phyloP scores from a whole-genome alignment of 257 asterid genomes.

The Hygrophila difformis region DNA sequence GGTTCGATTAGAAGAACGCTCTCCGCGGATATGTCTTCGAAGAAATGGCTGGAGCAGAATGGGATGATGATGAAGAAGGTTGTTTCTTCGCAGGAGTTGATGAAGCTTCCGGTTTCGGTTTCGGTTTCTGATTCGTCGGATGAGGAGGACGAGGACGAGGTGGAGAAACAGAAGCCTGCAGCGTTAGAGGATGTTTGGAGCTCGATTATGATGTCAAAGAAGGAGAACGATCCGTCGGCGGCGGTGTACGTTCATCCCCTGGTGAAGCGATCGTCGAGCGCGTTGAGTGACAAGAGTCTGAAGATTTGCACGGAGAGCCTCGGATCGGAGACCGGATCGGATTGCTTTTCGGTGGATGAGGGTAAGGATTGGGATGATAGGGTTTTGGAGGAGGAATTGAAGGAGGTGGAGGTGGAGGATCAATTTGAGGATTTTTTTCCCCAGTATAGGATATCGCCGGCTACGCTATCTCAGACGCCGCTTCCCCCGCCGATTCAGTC shows the following conservation, averaged over 20 bases:
- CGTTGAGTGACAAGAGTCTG: slow-evolving; percentile 56
- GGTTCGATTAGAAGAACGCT: slow-evolving; percentile 24
- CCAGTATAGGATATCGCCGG: slow-evolving; percentile 38
- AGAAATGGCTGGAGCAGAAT: slow-evolving; percentile 3
- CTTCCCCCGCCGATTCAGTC: slow-evolving; percentile 80
- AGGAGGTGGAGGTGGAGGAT: slow-evolving; percentile 5
- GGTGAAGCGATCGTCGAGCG: slow-evolving; percentile 35
- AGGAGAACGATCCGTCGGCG: slow-evolving; percentile 17
- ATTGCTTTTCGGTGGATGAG: slow-evolving; percentile 31
- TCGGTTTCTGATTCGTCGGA: background rate
- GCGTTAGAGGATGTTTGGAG: slow-evolving; percentile 26
- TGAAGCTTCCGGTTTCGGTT: background rate
- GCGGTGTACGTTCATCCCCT: slow-evolving; percentile 56
- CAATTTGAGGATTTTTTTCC: slow-evolving; percentile 22
- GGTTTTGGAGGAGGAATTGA: slow-evolving; percentile 5
- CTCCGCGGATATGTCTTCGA: slow-evolving; percentile 3
- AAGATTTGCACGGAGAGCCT: slow-evolving; percentile 86
- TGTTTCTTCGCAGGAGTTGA: background rate
- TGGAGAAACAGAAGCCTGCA: background rate
- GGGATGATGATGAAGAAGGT: background rate
- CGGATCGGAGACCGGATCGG: slow-evolving; percentile 87
- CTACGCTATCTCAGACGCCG: too few relatives aligned
- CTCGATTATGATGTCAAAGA: slow-evolving; percentile 28
- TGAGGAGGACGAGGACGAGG: background rate
- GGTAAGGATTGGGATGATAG: background rate